Evolutionary conservation across 306 rosid species (phyloP).

Genomic region (Fagus sylvatica): DNA sequence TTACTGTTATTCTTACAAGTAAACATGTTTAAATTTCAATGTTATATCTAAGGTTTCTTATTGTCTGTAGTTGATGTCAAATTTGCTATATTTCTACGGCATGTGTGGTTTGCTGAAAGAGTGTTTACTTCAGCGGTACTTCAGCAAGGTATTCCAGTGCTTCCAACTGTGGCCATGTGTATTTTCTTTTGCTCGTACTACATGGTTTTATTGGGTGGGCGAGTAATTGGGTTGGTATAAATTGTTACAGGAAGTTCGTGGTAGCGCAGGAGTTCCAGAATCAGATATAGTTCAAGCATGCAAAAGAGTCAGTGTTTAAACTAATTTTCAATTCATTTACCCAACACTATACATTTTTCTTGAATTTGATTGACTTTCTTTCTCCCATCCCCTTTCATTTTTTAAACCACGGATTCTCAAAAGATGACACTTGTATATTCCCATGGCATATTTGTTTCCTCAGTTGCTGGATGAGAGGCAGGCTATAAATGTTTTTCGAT

Average conservation of each 20-base stretch:
- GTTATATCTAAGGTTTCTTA: conserved; percentile 20
- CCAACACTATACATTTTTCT: conserved; percentile 17
- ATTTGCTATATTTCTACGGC: conserved; percentile 81
- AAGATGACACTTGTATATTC: conserved; percentile 17
- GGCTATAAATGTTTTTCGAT: conserved; percentile 63
- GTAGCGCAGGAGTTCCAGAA: conserved; percentile 78
- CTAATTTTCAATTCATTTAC: conserved; percentile 14
- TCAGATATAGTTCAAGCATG: conserved; percentile 93
- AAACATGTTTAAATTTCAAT: conserved; percentile 16
- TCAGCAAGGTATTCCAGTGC: conserved; percentile 72
- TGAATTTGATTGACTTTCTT: conserved; percentile 15
- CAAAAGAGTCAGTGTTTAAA: conserved; percentile 61
- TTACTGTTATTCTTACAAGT: neutral
- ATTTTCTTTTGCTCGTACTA: neutral
- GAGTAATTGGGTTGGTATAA: conserved; percentile 4
- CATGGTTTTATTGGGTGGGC: conserved; percentile 1
- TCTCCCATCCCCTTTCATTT: neutral
- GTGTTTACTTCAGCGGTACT: conserved; percentile 84
- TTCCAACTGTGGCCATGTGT: conserved; percentile 7
- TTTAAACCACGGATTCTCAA: neutral
- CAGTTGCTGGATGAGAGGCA: conserved; percentile 91
- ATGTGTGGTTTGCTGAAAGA: conserved; percentile 81
- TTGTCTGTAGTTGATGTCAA: conserved; percentile 66
- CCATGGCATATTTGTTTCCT: conserved; percentile 27
- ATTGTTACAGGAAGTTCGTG: conserved; percentile 73